These are phyloP conservation scores for Evansstolkia leycettana DNA, from an alignment of 495 filamentous ascomycete species.

Conservation along the genomic window DNA sequence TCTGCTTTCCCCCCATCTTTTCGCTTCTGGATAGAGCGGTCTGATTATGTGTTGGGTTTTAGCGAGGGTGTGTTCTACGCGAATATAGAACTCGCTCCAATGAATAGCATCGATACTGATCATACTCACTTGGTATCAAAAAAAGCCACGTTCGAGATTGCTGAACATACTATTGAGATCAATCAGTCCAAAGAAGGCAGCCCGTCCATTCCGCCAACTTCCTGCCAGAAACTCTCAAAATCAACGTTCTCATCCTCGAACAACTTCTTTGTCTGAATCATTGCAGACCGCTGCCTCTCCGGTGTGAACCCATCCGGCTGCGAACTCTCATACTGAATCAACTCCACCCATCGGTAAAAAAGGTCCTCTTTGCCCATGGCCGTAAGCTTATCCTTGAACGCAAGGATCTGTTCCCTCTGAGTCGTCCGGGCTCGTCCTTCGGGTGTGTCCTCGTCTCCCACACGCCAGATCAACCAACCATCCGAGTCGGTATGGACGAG, in stretches of 20 bases:
- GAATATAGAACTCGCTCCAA: no score
- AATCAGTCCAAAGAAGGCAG: constrained; percentile 29
- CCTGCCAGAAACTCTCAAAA: constrained; percentile 64
- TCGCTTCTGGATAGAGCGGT: no score
- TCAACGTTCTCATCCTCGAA: constrained; percentile 61
- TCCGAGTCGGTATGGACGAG: constrained; percentile 49
- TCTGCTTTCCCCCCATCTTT: no score
- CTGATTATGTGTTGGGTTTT: no score
- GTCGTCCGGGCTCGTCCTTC: constrained; percentile 33
- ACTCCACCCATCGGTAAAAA: constrained; percentile 77
- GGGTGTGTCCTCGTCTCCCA: constrained; percentile 38
- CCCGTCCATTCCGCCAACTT: constrained; percentile 54
- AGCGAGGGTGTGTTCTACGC: no score
- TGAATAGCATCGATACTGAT: no score
- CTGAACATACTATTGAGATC: no score
- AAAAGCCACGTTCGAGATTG: not conserved
- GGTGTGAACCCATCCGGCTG: constrained; percentile 59
- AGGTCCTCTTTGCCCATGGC: constrained; percentile 67
- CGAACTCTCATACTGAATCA: constrained; percentile 70
- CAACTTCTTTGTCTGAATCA: constrained; percentile 52
- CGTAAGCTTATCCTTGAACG: constrained; percentile 58
- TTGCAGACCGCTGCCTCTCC: constrained; percentile 53
- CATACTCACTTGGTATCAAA: no score
- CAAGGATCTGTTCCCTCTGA: constrained; percentile 48
- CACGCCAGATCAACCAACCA: constrained; percentile 52